phyloP scores from a whole-genome alignment of 768 basidiomycete genomes.

The Pisolithus orientalis region DNA sequence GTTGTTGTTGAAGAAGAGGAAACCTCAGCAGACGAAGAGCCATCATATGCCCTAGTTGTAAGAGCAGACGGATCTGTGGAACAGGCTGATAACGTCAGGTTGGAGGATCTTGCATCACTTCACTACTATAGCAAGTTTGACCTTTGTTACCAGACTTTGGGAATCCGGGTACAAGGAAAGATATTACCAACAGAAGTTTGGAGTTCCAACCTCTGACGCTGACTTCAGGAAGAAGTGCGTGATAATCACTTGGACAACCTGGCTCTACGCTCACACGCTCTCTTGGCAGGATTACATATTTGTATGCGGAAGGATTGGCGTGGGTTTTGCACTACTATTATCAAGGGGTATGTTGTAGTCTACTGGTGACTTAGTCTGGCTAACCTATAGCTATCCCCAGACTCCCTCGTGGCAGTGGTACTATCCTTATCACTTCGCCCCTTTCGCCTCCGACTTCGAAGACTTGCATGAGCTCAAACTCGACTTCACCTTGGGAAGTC shows the following conservation, averaged over 20 bases:
- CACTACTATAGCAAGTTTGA: slow-evolving; percentile 1
- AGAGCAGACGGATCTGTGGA: slow-evolving; percentile 91
- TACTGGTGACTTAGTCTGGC: not conserved
- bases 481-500: slow-evolving; percentile 70
- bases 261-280: slow-evolving; percentile 4
- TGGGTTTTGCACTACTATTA: slow-evolving; percentile 99
- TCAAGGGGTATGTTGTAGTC: slow-evolving; percentile 68
- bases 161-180: slow-evolving; percentile 94
- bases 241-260: not conserved
- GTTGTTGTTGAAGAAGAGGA: slow-evolving; percentile 31
- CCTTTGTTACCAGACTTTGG: slow-evolving; percentile 60
- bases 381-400: slow-evolving; percentile 32
- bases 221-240: slow-evolving; percentile 72
- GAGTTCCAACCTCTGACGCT: slow-evolving; percentile 58
- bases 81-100: slow-evolving; percentile 92
- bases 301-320: slow-evolving; percentile 89
- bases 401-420: slow-evolving; percentile 98
- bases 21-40: slow-evolving; percentile 41
- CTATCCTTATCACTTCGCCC: slow-evolving; percentile 97
- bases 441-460: slow-evolving; percentile 92
- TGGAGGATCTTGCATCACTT: slow-evolving; percentile 26
- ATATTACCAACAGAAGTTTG: slow-evolving; percentile 93
- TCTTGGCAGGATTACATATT: slow-evolving; percentile 56
- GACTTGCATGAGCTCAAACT: slow-evolving; percentile 76
- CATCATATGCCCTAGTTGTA: slow-evolving; percentile 60